A percentile compares a stretch with the other conserved stretches of the same genome.
phyloP scores from a whole-genome alignment of 2,329 filamentous ascomycete genomes.

The Xylariaceae sp. region DNA sequence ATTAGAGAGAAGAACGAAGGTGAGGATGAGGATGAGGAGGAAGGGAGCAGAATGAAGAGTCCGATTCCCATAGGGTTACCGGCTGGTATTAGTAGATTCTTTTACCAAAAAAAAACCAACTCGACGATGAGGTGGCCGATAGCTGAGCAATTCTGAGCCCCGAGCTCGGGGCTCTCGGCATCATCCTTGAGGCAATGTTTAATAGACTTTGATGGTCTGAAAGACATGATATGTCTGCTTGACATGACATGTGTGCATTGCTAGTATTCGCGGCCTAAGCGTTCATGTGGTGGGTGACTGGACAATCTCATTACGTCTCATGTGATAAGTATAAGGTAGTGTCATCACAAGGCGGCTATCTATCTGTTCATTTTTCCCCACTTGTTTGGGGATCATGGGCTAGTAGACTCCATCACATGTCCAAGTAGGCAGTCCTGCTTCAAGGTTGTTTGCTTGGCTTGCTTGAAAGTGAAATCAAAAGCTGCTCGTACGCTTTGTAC shows the following conservation, averaged over 20 bases:
- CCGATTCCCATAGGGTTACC: not conserved
- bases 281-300: not conserved
- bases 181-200: constrained; percentile 21
- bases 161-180: constrained; percentile 2
- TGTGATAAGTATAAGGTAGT: not conserved
- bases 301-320: not conserved
- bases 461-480: too few species aligned
- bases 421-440: too few species aligned
- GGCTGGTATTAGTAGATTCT: not conserved
- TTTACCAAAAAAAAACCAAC: not conserved
- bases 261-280: not conserved
- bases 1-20: not conserved
- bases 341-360: too few species aligned
- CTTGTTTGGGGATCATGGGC: too few species aligned
- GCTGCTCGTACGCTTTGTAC: too few species aligned
- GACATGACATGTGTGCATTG: not conserved
- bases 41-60: not conserved
- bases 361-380: too few species aligned
- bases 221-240: not conserved
- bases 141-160: not conserved
- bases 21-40: not conserved
- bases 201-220: constrained; percentile 12
- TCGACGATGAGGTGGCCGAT: not conserved
- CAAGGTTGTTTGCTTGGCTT: too few species aligned
- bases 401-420: too few species aligned